Evolutionary conservation across 2,329 filamentous ascomycete genomes (phyloP).

Genomic region (Colletotrichum eleusines): DNA sequence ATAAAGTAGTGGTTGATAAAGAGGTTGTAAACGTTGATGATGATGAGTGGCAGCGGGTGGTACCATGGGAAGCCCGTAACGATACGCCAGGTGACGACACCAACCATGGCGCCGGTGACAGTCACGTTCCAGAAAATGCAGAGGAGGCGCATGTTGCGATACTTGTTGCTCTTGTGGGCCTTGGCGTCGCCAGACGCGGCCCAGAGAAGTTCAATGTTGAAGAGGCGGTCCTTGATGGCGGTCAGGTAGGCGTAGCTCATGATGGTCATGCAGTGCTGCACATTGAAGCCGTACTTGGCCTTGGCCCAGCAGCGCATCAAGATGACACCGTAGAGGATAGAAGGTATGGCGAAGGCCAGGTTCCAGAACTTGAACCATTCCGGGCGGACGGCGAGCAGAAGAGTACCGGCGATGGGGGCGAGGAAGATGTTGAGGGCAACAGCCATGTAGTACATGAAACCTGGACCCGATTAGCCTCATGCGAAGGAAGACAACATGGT

Average conservation of each 20-base stretch:
- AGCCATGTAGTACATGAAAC: conserved; percentile 55
- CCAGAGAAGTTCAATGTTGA: conserved; percentile 55
- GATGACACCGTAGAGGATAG: conserved; percentile 53
- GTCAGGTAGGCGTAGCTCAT: conserved; percentile 58
- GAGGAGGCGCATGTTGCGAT: conserved; percentile 57
- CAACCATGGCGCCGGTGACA: conserved; percentile 50
- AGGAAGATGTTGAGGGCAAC: conserved; percentile 56
- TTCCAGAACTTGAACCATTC: conserved; percentile 59
- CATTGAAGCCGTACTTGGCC: conserved; percentile 55
- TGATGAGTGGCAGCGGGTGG: conserved; percentile 53
- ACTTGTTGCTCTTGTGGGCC: conserved; percentile 57
- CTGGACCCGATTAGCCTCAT: conserved; percentile 32
- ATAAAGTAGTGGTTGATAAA: conserved; percentile 56
- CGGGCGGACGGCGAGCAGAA: conserved; percentile 55
- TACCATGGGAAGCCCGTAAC: conserved; percentile 54
- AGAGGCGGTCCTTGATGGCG: conserved; percentile 56
- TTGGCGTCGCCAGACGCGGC: conserved; percentile 55
- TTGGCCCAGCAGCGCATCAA: conserved; percentile 56
- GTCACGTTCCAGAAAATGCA: conserved; percentile 53
- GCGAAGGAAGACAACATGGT: rapidly evolving
- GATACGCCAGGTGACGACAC: conserved; percentile 52
- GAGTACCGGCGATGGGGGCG: conserved; percentile 54
- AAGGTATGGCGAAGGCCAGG: conserved; percentile 57
- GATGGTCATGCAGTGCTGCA: conserved; percentile 57
- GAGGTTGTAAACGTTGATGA: conserved; percentile 55